phyloP scores from a whole-genome alignment of 2,329 filamentous ascomycete genomes.

The Fusarium annulatum region DNA sequence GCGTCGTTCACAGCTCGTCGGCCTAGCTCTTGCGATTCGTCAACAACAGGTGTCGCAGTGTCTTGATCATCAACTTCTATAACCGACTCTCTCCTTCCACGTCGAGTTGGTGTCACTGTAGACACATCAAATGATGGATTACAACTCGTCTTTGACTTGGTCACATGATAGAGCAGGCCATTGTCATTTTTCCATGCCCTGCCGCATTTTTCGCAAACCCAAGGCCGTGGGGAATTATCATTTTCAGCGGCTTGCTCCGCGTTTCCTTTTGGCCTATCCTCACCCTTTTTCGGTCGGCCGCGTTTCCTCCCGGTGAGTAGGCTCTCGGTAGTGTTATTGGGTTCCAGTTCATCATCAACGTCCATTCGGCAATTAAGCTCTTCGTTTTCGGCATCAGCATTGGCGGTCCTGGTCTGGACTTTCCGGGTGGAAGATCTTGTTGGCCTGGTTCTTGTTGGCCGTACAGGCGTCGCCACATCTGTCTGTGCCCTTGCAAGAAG shows the following conservation, averaged over 20 bases:
- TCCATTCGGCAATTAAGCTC: not conserved
- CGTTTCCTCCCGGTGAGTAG: slow-evolving; percentile 44
- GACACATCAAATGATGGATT: slow-evolving; percentile 57
- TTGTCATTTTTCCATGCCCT: slow-evolving; percentile 68
- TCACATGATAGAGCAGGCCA: slow-evolving; percentile 68
- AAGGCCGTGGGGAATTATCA: slow-evolving; percentile 47
- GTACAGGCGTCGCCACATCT: slow-evolving; percentile 15
- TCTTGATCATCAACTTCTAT: slow-evolving; percentile 18
- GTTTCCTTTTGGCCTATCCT: slow-evolving; percentile 20
- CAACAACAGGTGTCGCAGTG: not conserved
- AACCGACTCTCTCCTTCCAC: slow-evolving; percentile 20
- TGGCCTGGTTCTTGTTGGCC: slow-evolving; percentile 13
- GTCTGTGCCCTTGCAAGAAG: not conserved
- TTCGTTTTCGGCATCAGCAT: not conserved
- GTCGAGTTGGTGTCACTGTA: slow-evolving; percentile 23
- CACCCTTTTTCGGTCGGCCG: slow-evolving; percentile 35
- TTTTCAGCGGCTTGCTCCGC: slow-evolving; percentile 14
- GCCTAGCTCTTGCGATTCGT: not conserved
- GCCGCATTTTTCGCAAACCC: slow-evolving; percentile 64
- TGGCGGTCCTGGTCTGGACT: not conserved
- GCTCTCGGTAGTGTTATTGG: not conserved
- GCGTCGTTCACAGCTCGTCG: not conserved
- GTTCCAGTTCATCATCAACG: not conserved
- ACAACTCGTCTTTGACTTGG: slow-evolving; percentile 64
- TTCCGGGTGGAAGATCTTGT: slow-evolving; percentile 27